Base-by-base conservation (phyloP, 352 stramenopile genomes). In the Phytopythium cucurbitacearum region DNA sequence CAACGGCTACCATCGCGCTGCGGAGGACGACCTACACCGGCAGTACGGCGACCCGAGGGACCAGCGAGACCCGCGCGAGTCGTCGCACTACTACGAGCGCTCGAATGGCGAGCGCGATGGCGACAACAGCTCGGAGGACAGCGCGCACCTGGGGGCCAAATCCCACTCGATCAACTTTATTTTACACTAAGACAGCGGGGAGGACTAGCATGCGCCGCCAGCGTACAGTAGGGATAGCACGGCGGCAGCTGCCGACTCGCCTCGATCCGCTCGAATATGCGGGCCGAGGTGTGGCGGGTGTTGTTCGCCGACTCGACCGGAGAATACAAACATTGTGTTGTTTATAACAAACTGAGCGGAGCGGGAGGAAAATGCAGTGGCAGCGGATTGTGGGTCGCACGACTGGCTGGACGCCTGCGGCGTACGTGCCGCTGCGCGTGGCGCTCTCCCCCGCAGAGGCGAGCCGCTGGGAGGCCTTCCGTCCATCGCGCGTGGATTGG, bases 121-220 rank as follows among this genome's bases (percentile, higher is more conserved):
- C 53, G 75, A 80, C 48, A 67, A 85, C 15, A 78, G 71, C 48
- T 86, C 74, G 38, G 79, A 91, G 16, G 48, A 53, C 53, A 72
- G 78, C 43, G 75, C 62, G 46, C 76, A 77, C 60, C 72, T 64
- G 59, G 56, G 56, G 8, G 69, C 73, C 42, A 91, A 91, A 66
- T 85, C 74, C 43, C 81, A 91, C 62, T 89, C 81, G 57, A 74
- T 91, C 58, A 89, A 91, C 69, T 91, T 87, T 47, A 91, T 91
- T 38, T 61, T 91, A 58, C 79, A 89, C 67, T 91, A 59, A 57
- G 34, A 40, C 33, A 28, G 21, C 21, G 21, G 21, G 21, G 21
- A 28, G 21, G 21, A 28, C 21, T 28, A 28, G 21, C 21, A 28
- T 28, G 21, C 21, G 21, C 21, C 21, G 21, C 21, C 21, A 28